These are phyloP conservation scores for Linnemannia exigua DNA, from an alignment of 192 early-diverging fungal species.

Conservation along the genomic window DNA sequence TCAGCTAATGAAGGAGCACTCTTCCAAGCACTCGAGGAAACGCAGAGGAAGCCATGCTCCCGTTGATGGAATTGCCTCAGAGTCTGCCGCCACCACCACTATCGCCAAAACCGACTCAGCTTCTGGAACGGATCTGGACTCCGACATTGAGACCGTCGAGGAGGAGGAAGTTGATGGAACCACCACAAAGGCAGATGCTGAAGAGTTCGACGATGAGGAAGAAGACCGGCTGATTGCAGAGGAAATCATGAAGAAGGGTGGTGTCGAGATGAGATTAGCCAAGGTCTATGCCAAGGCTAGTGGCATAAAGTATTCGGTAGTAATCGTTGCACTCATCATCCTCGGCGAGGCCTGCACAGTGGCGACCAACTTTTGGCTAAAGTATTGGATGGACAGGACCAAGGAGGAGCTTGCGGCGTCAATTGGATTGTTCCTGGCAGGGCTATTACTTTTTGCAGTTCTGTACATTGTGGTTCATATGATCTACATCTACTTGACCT, in stretches of 20 bases:
- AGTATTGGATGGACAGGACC: conserved; percentile 42
- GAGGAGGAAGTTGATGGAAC: conserved; percentile 22
- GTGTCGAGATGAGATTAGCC: conserved; percentile 32
- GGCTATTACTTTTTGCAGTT: conserved; percentile 13
- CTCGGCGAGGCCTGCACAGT: conserved; percentile 12
- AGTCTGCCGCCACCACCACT: not conserved
- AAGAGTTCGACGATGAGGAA: conserved; percentile 17
- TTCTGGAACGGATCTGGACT: conserved; percentile 8
- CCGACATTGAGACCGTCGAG: conserved; percentile 39
- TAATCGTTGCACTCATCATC: not conserved
- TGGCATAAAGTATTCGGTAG: not conserved
- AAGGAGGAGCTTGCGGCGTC: conserved; percentile 33
- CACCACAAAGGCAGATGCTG: not conserved
- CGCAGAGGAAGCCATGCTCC: conserved; percentile 19
- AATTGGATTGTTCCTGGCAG: conserved; percentile 29
- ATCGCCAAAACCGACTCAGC: not conserved
- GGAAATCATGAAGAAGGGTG: conserved; percentile 48
- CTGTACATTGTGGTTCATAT: conserved; percentile 22
- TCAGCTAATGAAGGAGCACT: conserved; percentile 78
- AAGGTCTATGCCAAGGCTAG: conserved; percentile 36
- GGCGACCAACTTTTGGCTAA: conserved; percentile 34
- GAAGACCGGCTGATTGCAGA: conserved; percentile 44
- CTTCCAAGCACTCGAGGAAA: conserved; percentile 56
- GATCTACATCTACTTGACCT: conserved; percentile 17
- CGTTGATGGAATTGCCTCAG: not conserved